Evolutionary conservation across 768 basidiomycete genomes (phyloP).

Genomic region (Inosperma sp.): DNA sequence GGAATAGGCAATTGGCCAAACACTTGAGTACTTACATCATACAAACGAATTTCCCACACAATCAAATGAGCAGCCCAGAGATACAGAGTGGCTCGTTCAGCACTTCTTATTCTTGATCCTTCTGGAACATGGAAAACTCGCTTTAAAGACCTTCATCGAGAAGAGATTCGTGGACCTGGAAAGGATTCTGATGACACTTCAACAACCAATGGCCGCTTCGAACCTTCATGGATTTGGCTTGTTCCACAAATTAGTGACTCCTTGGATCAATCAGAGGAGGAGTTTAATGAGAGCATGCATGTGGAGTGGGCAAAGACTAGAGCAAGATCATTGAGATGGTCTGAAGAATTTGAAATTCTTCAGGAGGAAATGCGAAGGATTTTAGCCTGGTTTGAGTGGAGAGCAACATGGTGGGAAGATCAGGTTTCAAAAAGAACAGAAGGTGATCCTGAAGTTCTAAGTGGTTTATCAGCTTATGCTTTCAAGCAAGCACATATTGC

Average conservation of each 20-base stretch:
- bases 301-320: slow-evolving; percentile 11
- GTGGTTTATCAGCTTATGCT: not conserved
- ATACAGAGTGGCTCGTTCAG: slow-evolving; percentile 13
- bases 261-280: not conserved
- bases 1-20: slow-evolving; percentile 20
- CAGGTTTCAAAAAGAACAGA: not conserved
- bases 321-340: slow-evolving; percentile 5
- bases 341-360: slow-evolving; percentile 9
- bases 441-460: not conserved
- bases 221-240: slow-evolving; percentile 26
- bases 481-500: slow-evolving; percentile 1
- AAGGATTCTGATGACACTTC: slow-evolving; percentile 10
- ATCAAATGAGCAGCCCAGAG: slow-evolving; percentile 7
- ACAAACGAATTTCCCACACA: slow-evolving; percentile 11
- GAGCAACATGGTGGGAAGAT: slow-evolving; percentile 3
- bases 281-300: slow-evolving; percentile 13
- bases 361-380: slow-evolving; percentile 10
- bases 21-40: slow-evolving; percentile 14
- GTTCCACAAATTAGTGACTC: not conserved
- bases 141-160: slow-evolving; percentile 6
- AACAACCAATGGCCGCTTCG: slow-evolving; percentile 2
- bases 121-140: slow-evolving; percentile 12
- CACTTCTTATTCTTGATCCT: slow-evolving; percentile 13
- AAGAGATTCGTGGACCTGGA: slow-evolving; percentile 17
- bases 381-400: slow-evolving; percentile 4